phyloP scores from a whole-genome alignment of 495 filamentous ascomycete species.

The Pseudomonodictys pantanalensis region DNA sequence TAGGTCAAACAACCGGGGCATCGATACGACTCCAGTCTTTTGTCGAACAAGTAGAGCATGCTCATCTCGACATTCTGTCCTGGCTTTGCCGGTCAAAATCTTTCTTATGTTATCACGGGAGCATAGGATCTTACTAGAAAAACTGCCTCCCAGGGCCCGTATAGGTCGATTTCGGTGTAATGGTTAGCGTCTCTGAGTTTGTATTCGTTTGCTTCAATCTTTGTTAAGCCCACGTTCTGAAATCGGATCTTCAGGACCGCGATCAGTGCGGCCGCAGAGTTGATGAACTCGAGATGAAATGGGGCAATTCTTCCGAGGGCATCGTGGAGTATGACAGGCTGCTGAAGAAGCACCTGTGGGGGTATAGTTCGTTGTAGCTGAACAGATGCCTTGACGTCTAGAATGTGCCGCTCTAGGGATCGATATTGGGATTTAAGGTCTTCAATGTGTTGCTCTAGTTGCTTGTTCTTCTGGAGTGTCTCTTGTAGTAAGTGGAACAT shows the following conservation, averaged over 20 bases:
- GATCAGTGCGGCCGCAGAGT: not conserved
- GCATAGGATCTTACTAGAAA: not conserved
- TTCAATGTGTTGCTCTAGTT: not conserved
- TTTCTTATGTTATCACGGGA: not conserved
- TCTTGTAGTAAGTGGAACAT: not conserved
- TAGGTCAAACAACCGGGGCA: not conserved
- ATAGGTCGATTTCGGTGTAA: not conserved
- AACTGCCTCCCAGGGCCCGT: not conserved
- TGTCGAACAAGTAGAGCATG: not conserved
- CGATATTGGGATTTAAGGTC: not conserved
- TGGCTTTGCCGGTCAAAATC: not conserved
- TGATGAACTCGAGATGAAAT: slow-evolving; percentile 9
- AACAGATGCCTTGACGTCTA: not conserved
- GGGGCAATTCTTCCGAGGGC: not conserved
- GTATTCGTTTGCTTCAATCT: not conserved
- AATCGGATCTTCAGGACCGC: slow-evolving; percentile 4
- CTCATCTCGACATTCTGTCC: not conserved
- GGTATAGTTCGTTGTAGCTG: not conserved
- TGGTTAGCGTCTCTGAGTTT: not conserved
- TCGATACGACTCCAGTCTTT: not conserved
- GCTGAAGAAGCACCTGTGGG: not conserved
- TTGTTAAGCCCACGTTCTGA: not conserved
- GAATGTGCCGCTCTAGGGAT: not conserved
- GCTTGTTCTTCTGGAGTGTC: not conserved
- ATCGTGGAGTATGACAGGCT: slow-evolving; percentile 1